phyloP scores from a whole-genome alignment of 2,329 filamentous ascomycete genomes.

The Beauveria medogensis region DNA sequence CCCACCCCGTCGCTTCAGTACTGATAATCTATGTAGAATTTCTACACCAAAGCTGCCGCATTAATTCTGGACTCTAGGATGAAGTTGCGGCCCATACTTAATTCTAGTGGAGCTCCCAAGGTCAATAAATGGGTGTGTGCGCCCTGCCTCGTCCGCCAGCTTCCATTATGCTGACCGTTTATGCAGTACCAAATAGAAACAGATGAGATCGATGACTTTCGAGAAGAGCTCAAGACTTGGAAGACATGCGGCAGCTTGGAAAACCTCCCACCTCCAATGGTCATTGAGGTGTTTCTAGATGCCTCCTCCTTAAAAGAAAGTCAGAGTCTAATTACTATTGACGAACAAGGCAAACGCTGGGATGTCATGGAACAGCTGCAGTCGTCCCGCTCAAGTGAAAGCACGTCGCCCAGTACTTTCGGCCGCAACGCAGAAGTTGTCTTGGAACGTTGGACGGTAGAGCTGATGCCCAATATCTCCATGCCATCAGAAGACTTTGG shows the following conservation, averaged over 20 bases:
- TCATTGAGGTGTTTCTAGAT: constrained; percentile 87
- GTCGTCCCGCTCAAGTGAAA: constrained; percentile 47
- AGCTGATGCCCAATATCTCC: constrained; percentile 53
- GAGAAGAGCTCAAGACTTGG: constrained; percentile 75
- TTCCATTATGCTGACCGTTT: constrained; percentile 12
- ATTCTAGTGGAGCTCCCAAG: constrained; percentile 40
- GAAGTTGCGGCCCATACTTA: constrained; percentile 48
- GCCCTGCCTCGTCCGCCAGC: background rate
- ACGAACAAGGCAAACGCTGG: constrained; percentile 86
- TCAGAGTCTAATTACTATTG: constrained; percentile 79
- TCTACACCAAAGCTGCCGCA: constrained; percentile 79
- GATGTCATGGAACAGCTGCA: constrained; percentile 81
- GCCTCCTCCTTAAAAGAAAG: constrained; percentile 69
- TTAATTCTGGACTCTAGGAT: constrained; percentile 77
- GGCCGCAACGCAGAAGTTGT: constrained; percentile 63
- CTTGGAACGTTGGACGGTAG: constrained; percentile 84
- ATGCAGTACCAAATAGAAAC: constrained; percentile 87
- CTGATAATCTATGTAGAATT: constrained; percentile 55
- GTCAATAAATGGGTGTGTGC: constrained; percentile 78
- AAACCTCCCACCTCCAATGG: constrained; percentile 70
- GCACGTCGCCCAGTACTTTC: constrained; percentile 30
- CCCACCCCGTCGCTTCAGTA: background rate
- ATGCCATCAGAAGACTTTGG: constrained; percentile 51
- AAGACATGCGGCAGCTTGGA: constrained; percentile 69
- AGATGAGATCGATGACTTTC: constrained; percentile 83